Base-by-base conservation (phyloP, 73 alveolate species). In the Tetrahymena thermophila region DNA sequence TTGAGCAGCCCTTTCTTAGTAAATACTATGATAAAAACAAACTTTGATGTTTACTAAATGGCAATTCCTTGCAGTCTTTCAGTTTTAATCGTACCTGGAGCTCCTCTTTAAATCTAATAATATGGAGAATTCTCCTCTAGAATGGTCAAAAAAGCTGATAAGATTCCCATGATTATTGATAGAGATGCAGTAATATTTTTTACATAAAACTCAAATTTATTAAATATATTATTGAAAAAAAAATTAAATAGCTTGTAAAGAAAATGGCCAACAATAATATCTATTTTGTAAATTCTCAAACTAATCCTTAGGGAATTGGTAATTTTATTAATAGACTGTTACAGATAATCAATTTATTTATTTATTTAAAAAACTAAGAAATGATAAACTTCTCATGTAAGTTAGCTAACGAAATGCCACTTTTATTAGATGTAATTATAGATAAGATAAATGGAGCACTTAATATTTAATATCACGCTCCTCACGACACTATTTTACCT, bases 1-100 rank as follows among this genome's bases (percentile, higher is more conserved):
- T 94, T 94, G 9, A 37, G 84, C 83, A 95, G 93, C 93, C 97
- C 97, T 34, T 95, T 55, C 84, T 85, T 35, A 40, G 95, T 95
- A 21, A 56, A 95, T 56, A 94, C 94, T 10, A 94, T 94, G 44
- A 71, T 95, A 42, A 95, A 95, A 55, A 95, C 97, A 19, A 95
- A 95, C 56, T 34, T 85, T 15, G 97, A 95, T 89, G 95, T 95
- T 21, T 95, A 43, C 85, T 85, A 95, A 28, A 85, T 95, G 42
- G 17, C 50, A 34, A 95, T 95, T 34, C 97, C 97, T 34, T 71
- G 94, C 93, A 85, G 95, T 21, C 94, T 95, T 25, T 85, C 95
- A 37, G 97, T 95, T 31, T 43, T 95, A 31, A 55, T 95, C 43
- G 95, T 44, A 31, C 85, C 93, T 42, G 40, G 71, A 34, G 94